phyloP scores from a whole-genome alignment of 2,329 filamentous ascomycete species.

The Chrysoporthe deuterocubensis region DNA sequence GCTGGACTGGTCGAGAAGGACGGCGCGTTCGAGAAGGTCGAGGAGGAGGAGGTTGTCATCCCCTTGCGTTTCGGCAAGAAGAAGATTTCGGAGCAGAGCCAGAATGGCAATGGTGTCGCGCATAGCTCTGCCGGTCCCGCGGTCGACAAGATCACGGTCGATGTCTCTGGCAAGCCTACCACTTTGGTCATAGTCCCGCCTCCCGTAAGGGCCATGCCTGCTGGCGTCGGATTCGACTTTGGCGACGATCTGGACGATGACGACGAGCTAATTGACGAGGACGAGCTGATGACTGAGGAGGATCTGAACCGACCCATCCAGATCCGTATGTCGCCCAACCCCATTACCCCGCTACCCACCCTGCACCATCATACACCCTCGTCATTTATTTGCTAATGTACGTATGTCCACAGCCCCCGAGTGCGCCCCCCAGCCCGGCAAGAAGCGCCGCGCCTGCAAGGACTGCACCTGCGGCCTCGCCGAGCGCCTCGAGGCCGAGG shows the following conservation, averaged over 20 bases:
- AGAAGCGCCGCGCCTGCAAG: conserved; percentile 92
- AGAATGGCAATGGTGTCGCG: conserved; percentile 12
- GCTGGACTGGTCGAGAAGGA: conserved; percentile 72
- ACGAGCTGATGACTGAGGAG: conserved; percentile 81
- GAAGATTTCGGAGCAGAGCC: conserved; percentile 49
- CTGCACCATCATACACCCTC: not conserved
- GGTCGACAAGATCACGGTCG: conserved; percentile 37
- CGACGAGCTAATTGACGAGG: conserved; percentile 90
- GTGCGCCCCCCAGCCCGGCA: conserved; percentile 84
- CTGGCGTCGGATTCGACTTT: conserved; percentile 69
- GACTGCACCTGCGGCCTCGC: conserved; percentile 96
- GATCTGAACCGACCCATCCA: conserved; percentile 78
- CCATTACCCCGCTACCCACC: not conserved
- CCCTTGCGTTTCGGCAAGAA: conserved; percentile 68
- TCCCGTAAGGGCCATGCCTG: conserved; percentile 46
- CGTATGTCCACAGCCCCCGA: conserved; percentile 64
- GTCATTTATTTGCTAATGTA: conserved; percentile 33
- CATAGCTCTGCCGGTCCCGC: conserved; percentile 40
- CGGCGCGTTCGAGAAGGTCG: conserved; percentile 73
- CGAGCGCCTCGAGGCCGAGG: conserved; percentile 83
- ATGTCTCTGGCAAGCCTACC: conserved; percentile 44
- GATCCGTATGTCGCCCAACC: conserved; percentile 68
- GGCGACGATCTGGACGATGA: conserved; percentile 62
- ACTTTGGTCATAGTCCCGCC: conserved; percentile 41
- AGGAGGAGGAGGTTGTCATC: conserved; percentile 62